phyloP scores from a whole-genome alignment of 345 rosid species.

The Bruguiera parviflora region DNA sequence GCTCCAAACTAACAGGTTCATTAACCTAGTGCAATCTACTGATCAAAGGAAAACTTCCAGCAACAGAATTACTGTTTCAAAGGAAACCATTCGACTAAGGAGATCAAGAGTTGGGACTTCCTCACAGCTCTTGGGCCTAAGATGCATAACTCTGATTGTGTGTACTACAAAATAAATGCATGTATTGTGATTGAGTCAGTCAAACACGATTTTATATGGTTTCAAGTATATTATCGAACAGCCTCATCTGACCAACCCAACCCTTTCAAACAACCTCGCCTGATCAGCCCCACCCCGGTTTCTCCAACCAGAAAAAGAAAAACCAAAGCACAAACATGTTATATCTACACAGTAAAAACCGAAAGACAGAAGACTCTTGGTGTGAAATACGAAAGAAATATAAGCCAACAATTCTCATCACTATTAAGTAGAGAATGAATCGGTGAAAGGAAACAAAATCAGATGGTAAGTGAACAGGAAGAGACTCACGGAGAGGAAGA shows the following conservation, averaged over 20 bases:
- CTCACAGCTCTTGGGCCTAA: slow-evolving; percentile 60
- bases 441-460: too few species aligned
- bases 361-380: too few species aligned
- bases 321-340: too few species aligned
- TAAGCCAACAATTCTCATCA: too few species aligned
- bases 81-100: slow-evolving; percentile 70
- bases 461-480: too few species aligned
- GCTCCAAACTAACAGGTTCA: slow-evolving; percentile 49
- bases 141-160: slow-evolving; percentile 65
- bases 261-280: not conserved
- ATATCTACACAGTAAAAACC: too few species aligned
- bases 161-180: slow-evolving; percentile 43
- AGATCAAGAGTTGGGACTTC: slow-evolving; percentile 54
- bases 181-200: slow-evolving; percentile 9
- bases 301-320: not conserved
- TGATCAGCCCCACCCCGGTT: too few species aligned
- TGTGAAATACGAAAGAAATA: too few species aligned
- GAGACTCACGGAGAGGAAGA: too few species aligned
- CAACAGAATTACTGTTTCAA: slow-evolving; percentile 44
- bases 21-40: not conserved
- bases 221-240: not conserved
- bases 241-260: too few species aligned
- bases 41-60: not conserved
- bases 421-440: too few species aligned
- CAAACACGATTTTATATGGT: not conserved